Evolutionary conservation across 2,329 filamentous ascomycete species (phyloP), one percentile per base, ranked within the genome.

Genomic region (Neopestalotiopsis rosae): DNA sequence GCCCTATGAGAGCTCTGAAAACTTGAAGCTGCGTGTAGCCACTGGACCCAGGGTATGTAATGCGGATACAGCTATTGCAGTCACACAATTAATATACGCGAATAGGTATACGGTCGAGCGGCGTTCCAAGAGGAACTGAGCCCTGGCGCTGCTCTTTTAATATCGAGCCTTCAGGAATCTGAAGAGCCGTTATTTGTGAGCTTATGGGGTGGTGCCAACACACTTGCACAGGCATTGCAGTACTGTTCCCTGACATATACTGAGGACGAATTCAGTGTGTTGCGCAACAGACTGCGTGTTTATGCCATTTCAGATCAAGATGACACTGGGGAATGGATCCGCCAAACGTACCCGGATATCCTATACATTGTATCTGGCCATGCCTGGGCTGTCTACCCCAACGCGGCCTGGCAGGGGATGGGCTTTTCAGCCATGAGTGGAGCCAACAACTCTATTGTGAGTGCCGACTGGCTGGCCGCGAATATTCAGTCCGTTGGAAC

Each of bases 371-470:
- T 77, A 3, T 84, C 81, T 0, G 72, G 85, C 2, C 85, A 87
- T 70, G 83, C 81, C n/a, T 87, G 82, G 80, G 83, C 84, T 68
- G 57, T 85, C 61, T 90, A 90, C 70, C 81, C 81, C 2, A 73
- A 84, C 65, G 87, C 88, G 0, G 78, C 87, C 0, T 90, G 88
- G 88, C 82, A 80, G 1, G 88, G 88, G 0, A 90, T 90, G 45
- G 76, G 76, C 10, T 81, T 82, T 45, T 24, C n/a, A 30, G 32
- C 9, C 6, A 45, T 38, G 24, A 42, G n/a, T 17, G 61, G 32
- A 5, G 61, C 38, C 34, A 45, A 63, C 32, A 40, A 40, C 34
- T 40, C 32, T 24, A 63, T 63, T 17, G 80, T 87, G 61, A 81
- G 79, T 5, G 80, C 82, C 42, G 76, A 79, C 3, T 87, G 86